phyloP scores from a whole-genome alignment of 768 basidiomycete species.

The Arthromyces matolae region DNA sequence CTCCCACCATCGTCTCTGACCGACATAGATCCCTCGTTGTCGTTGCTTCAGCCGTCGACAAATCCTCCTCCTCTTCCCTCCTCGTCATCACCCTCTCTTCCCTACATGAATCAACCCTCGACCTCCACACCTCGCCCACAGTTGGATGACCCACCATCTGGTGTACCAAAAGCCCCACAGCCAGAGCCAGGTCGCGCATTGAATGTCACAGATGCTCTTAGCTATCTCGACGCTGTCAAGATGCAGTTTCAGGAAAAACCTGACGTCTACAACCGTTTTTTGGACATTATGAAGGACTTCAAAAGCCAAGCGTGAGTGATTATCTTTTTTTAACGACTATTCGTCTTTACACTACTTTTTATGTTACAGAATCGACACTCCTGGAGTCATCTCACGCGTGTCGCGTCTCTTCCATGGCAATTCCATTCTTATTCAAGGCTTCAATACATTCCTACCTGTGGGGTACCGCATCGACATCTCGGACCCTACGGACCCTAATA shows the following conservation, averaged over 20 bases:
- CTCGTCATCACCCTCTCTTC: constrained; percentile 3
- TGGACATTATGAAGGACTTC: constrained; percentile 99
- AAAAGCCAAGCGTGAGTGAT: constrained; percentile 92
- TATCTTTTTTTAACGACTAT: constrained; percentile 15
- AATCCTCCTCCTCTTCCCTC: not conserved
- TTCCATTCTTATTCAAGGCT: constrained; percentile 88
- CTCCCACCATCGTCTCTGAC: constrained; percentile 17
- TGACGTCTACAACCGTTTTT: constrained; percentile 90
- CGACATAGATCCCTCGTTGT: constrained; percentile 11
- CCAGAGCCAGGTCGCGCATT: constrained; percentile 55
- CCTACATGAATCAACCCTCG: constrained; percentile 13
- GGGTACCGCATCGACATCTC: constrained; percentile 93
- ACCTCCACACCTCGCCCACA: constrained; percentile 36
- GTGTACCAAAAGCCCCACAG: constrained; percentile 27
- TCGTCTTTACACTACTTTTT: constrained; percentile 1
- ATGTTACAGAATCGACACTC: constrained; percentile 83
- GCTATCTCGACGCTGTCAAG: constrained; percentile 94
- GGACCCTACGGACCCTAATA: constrained; percentile 66
- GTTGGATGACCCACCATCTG: constrained; percentile 25
- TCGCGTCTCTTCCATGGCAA: constrained; percentile 91
- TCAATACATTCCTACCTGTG: constrained; percentile 94
- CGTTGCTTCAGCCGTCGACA: constrained; percentile 4
- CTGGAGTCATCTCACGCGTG: constrained; percentile 94
- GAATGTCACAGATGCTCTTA: constrained; percentile 91
- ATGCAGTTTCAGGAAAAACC: constrained; percentile 85